Evolutionary conservation across 2,329 filamentous ascomycete species (phyloP), one percentile per base, ranked within the genome.

Genomic region (Cylindrodendrum hubeiense): DNA sequence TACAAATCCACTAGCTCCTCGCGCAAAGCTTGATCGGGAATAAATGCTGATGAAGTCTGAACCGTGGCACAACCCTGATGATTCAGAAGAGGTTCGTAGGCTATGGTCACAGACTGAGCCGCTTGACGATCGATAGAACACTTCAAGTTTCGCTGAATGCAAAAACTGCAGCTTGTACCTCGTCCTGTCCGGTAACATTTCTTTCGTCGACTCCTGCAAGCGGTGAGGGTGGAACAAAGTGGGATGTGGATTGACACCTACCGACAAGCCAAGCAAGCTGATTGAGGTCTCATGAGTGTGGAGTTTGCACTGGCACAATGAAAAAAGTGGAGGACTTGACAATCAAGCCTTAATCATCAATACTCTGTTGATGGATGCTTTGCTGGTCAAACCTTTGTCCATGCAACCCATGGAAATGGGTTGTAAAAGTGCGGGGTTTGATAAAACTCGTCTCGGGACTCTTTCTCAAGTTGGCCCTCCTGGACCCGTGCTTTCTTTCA

Each of bases 131-230:
- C 34, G 46, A 30, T 47, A 44, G 41, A 47, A 34, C 59, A 61
- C 34, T 56, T 39, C 24, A 55, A 22, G 15, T 26, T 50, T 28
- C 51, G 44, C 41, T 56, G 37, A 22, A 41, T 33, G 33, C 50
- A 61, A 10, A 56, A 53, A 17, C 24, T 24, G 44, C 58, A 61
- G 17, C 50, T 46, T 17, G 19, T 39, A 3, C 49, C 30, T 26
- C 33, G 13, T 19, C 47, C 17, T n/a, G 51, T 15, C 17, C 49
- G 49, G 22, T 37, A 26, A 46, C 58, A 55, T 55, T 49, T 55
- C 41, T 61, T 61, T 9, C 39, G 39, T 30, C 50, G 58, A 13
- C 47, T 49, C 24, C 58, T 61, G 28, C 8, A 51, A 19, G 24
- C 26, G 10, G 28, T 22, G 2, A 30, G 28, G 15, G 47, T 4